Percentiles rank a stretch among this genome's conserved stretches.
phyloP scores from a whole-genome alignment of 192 early-diverging fungal species.

The Coemansia sp. region DNA sequence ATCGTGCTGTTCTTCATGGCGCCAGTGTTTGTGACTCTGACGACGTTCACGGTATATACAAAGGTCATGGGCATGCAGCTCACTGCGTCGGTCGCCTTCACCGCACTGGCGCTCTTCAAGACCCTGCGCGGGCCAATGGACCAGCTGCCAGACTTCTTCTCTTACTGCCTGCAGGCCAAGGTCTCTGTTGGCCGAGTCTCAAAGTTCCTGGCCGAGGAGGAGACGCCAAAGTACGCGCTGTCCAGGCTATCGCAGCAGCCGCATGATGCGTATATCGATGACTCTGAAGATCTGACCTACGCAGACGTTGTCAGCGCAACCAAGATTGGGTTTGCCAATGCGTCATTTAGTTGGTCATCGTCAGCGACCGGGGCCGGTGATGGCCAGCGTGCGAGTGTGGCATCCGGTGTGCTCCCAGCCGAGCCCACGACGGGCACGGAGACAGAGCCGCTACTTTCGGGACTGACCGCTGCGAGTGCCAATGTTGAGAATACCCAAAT shows the following conservation, averaged over 20 bases:
- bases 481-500: too few species aligned
- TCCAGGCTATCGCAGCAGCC: conserved; percentile 4
- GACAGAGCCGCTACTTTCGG: conserved; percentile 9
- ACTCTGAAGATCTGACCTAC: conserved; percentile 16
- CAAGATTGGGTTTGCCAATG: conserved; percentile 61
- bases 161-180: conserved; percentile 54
- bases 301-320: conserved; percentile 34
- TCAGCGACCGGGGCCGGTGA: not conserved
- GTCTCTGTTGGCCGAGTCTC: conserved; percentile 67
- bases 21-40: conserved; percentile 57
- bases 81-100: conserved; percentile 61
- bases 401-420: not conserved
- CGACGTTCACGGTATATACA: conserved; percentile 60
- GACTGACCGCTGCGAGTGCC: not conserved
- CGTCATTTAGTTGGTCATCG: conserved; percentile 61
- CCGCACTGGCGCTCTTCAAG: conserved; percentile 63
- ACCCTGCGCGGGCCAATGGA: conserved; percentile 52
- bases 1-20: conserved; percentile 54
- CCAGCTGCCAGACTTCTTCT: conserved; percentile 53
- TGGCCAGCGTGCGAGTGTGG: not conserved
- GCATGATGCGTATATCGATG: conserved; percentile 8
- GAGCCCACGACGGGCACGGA: not conserved
- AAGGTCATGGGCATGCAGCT: conserved; percentile 53
- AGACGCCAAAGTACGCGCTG: conserved; percentile 50
- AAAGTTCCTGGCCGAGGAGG: conserved; percentile 71